A percentile compares a stretch with the other conserved stretches of the same genome.
phyloP scores from a whole-genome alignment of 1,284 basidiomycete species.

The Ceraceosorus guamensis region DNA sequence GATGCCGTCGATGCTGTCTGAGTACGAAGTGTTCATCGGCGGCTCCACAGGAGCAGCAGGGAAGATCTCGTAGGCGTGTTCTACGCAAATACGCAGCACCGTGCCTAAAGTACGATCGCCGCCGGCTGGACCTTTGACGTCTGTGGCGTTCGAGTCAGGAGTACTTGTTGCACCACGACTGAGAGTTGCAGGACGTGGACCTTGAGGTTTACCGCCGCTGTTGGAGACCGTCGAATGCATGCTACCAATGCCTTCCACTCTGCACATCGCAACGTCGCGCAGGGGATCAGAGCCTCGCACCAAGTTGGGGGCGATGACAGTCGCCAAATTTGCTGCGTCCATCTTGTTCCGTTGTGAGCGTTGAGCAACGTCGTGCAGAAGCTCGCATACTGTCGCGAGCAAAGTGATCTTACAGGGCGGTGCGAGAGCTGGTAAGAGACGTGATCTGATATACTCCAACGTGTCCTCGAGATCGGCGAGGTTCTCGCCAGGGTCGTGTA shows the following conservation, averaged over 20 bases:
- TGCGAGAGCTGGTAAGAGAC: slow-evolving; percentile 58
- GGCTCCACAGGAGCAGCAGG: too few species aligned
- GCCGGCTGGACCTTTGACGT: neutral
- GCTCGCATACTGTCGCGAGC: slow-evolving; percentile 63
- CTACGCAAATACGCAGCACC: slow-evolving; percentile 67
- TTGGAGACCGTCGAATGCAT: neutral
- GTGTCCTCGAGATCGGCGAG: slow-evolving; percentile 50
- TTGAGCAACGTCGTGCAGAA: slow-evolving; percentile 68
- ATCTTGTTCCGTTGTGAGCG: slow-evolving; percentile 63
- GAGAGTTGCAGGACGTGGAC: too few species aligned
- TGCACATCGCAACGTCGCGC: slow-evolving; percentile 49
- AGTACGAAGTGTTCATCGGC: too few species aligned
- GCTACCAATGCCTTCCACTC: slow-evolving; percentile 57
- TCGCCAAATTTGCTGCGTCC: slow-evolving; percentile 71
- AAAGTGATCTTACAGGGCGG: slow-evolving; percentile 64
- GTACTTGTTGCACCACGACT: too few species aligned
- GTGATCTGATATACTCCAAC: slow-evolving; percentile 24
- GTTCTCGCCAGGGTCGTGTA: slow-evolving; percentile 1
- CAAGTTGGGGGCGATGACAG: slow-evolving; percentile 71
- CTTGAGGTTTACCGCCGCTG: neutral
- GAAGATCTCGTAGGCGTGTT: slow-evolving; percentile 74
- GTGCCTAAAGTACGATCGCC: slow-evolving; percentile 58
- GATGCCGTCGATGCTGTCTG: too few species aligned
- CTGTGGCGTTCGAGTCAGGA: too few species aligned
- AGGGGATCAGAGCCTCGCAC: slow-evolving; percentile 26